A percentile compares a stretch with the other conserved stretches of the same genome.
Conservation (phyloP, 345 rosid species). For the Anastatica hierochuntica region DNA sequence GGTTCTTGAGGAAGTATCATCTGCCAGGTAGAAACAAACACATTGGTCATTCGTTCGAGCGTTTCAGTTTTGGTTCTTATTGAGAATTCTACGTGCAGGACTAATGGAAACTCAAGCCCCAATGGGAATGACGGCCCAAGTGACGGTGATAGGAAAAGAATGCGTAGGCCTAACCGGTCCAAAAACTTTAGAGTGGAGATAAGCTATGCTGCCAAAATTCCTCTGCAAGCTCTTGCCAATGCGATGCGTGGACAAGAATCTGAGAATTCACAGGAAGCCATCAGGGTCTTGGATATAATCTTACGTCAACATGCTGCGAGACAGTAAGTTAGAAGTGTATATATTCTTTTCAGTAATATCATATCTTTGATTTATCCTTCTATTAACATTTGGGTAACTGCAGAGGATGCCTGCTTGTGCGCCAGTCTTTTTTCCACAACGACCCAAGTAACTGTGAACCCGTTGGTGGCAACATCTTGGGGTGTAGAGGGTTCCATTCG, state of each 20-base stretch:
- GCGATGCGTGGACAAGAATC: constrained; percentile 77
- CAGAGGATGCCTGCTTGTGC: constrained; percentile 53
- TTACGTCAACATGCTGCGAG: constrained; percentile 82
- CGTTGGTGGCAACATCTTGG: constrained; percentile 78
- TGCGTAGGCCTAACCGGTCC: constrained; percentile 47
- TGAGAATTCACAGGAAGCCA: constrained; percentile 70
- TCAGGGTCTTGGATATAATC: constrained; percentile 76
- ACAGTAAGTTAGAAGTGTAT: constrained; percentile 40
- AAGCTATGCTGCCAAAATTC: constrained; percentile 71
- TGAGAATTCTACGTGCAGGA: constrained; percentile 24
- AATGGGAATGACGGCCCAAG: constrained; percentile 32
- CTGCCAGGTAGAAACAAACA: constrained; percentile 37
- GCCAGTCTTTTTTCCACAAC: constrained; percentile 75
- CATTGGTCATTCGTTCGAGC: background rate
- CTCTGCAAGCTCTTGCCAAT: constrained; percentile 72
- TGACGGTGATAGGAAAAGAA: constrained; percentile 49
- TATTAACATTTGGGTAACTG: background rate
- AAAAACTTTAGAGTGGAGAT: constrained; percentile 60
- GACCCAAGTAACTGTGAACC: constrained; percentile 58
- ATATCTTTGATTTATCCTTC: background rate
- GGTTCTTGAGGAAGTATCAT: constrained; percentile 25
- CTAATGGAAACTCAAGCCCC: constrained; percentile 50
- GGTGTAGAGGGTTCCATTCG: constrained; percentile 75
- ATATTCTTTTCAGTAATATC: background rate
- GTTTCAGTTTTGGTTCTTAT: background rate